Evolutionary conservation across 2,329 filamentous ascomycete genomes (phyloP).

Genomic region (Sclerotinia minor): DNA sequence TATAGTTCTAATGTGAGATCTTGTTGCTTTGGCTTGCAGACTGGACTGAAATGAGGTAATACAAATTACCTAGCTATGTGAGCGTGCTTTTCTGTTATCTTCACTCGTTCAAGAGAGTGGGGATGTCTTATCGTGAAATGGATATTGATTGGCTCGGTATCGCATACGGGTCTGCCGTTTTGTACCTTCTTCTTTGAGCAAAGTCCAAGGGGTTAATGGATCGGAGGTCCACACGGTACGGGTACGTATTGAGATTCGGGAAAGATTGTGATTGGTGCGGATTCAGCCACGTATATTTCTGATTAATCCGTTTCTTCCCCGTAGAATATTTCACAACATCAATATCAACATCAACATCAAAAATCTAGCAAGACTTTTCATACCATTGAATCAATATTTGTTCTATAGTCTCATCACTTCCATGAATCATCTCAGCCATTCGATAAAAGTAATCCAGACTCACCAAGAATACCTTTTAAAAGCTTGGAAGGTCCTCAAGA

Average conservation of each 20-base stretch:
- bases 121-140: neutral
- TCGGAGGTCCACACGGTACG: no score
- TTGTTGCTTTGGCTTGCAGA: neutral
- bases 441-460: no score
- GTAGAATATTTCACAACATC: no score
- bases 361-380: neutral
- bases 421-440: neutral
- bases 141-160: neutral
- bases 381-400: neutral
- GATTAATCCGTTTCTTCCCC: no score
- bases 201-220: no score
- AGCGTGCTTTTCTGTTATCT: neutral
- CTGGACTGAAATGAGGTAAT: neutral
- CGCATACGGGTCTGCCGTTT: neutral
- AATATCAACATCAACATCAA: neutral
- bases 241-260: no score
- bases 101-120: neutral
- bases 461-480: neutral
- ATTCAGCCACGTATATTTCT: no score
- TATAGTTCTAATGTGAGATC: neutral
- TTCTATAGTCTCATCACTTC: neutral
- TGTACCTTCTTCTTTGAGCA: slow-evolving; percentile 17
- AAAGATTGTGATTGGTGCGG: neutral
- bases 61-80: neutral
- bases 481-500: neutral